Conservation (phyloP, 78 protist genomes). For the Dictyostelium firmibasis region DNA sequence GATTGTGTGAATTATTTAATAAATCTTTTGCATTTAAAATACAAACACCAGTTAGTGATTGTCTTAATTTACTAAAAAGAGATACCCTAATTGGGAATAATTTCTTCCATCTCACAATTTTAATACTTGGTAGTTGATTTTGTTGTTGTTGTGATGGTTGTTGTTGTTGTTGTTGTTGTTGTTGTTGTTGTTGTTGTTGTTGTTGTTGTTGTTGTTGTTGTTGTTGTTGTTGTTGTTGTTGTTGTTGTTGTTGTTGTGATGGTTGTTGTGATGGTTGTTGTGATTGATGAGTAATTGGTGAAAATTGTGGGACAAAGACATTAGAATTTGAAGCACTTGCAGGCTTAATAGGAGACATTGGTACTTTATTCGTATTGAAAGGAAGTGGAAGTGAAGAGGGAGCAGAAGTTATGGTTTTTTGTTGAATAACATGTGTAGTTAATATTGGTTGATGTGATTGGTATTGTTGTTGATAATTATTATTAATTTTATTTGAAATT, state of each 20-base stretch:
- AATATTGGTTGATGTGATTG: neutral
- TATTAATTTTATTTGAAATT: neutral
- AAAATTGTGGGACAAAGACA: neutral
- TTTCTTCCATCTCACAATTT: slow-evolving; percentile 1
- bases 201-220: neutral
- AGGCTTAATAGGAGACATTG: neutral
- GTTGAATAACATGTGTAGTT: neutral
- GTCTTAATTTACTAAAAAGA: slow-evolving; percentile 10
- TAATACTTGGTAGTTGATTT: neutral
- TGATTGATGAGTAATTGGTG: neutral
- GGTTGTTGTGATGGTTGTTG: neutral
- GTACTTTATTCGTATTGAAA: neutral
- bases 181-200: neutral
- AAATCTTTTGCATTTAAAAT: neutral
- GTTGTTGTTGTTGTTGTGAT: neutral
- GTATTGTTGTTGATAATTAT: neutral
- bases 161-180: neutral
- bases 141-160: neutral
- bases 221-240: neutral
- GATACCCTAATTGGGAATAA: neutral
- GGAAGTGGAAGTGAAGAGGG: neutral
- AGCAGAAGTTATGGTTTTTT: neutral
- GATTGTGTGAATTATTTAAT: neutral
- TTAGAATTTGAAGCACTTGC: slow-evolving; percentile 5
- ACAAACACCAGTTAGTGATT: slow-evolving; percentile 16